A percentile compares a stretch with the other conserved stretches of the same genome.
These are phyloP conservation scores for Collybia sordida DNA, from an alignment of 768 basidiomycete genomes.

Conservation along the genomic window DNA sequence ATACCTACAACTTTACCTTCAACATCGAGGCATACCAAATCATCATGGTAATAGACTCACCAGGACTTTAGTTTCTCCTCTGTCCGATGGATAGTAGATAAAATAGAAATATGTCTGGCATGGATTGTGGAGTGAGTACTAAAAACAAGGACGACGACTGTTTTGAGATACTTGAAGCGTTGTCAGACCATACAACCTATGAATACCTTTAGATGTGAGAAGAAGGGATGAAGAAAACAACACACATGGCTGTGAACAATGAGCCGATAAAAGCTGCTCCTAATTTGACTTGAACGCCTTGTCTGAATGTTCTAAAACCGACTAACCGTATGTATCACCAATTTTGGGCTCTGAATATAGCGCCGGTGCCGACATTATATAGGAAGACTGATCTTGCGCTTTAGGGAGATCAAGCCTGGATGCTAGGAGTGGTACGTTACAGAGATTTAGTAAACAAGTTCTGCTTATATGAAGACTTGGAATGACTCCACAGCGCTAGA, in stretches of 20 bases:
- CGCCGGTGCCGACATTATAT: conserved; percentile 2
- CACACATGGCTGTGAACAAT: conserved; percentile 31
- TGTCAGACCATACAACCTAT: conserved; percentile 34
- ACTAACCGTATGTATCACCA: conserved; percentile 22
- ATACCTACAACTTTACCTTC: conserved; percentile 20
- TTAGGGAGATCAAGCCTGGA: no score
- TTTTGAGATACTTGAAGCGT: conserved; percentile 27
- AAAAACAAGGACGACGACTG: not conserved
- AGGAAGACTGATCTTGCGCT: not conserved
- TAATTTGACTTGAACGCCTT: conserved; percentile 12
- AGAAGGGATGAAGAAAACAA: not conserved
- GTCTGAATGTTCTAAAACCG: not conserved
- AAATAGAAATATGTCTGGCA: conserved; percentile 34
- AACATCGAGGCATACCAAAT: not conserved
- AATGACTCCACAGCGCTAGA: no score
- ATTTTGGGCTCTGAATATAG: conserved; percentile 6
- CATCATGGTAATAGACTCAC: conserved; percentile 6
- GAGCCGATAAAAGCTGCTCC: conserved; percentile 27
- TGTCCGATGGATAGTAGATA: conserved; percentile 30
- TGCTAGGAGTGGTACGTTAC: no score
- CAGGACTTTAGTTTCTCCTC: conserved; percentile 19
- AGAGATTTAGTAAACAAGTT: no score
- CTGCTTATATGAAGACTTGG: no score
- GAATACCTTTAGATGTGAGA: not conserved
- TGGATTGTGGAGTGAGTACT: not conserved